Conservation (phyloP, 805 yeast genomes). For the Starmerella gropengiesseri region DNA sequence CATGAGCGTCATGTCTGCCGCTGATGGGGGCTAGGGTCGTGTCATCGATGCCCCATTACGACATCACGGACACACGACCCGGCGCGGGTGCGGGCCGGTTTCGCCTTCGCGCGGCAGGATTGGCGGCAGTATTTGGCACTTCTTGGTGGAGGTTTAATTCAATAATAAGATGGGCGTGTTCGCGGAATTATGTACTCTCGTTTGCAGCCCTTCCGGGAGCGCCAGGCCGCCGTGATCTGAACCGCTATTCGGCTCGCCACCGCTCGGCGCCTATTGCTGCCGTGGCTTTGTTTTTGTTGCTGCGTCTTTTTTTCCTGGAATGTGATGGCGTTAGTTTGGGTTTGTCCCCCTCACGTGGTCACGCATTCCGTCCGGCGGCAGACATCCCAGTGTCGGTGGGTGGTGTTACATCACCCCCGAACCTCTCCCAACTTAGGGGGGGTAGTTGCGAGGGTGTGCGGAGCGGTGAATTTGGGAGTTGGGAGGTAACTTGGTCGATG, state of each 20-base stretch:
- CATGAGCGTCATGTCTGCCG: background rate
- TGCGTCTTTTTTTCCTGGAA: background rate
- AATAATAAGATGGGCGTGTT: background rate
- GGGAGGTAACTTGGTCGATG: constrained; percentile 5
- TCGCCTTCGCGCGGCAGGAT: background rate
- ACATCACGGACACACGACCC: no score
- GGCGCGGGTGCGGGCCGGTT: no score
- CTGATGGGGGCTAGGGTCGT: background rate
- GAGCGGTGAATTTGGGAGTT: background rate
- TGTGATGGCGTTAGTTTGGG: background rate
- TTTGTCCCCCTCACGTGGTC: constrained; percentile 2
- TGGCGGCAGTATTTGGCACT: background rate
- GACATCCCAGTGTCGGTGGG: background rate
- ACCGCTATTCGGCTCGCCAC: background rate
- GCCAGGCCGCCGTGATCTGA: constrained; percentile 2
- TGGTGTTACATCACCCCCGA: constrained; percentile 6
- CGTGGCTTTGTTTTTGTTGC: background rate
- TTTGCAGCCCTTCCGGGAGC: background rate
- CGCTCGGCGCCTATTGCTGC: background rate
- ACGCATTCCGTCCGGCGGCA: background rate
- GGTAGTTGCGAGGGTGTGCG: constrained; percentile 1
- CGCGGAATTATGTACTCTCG: background rate
- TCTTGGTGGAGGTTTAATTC: background rate
- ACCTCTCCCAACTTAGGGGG: constrained; percentile 10
- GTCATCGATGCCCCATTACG: constrained; percentile 2